Evolutionary conservation across 345 rosid species (phyloP), one percentile per base, ranked within the genome.

Genomic region (Stellera chamaejasme): DNA sequence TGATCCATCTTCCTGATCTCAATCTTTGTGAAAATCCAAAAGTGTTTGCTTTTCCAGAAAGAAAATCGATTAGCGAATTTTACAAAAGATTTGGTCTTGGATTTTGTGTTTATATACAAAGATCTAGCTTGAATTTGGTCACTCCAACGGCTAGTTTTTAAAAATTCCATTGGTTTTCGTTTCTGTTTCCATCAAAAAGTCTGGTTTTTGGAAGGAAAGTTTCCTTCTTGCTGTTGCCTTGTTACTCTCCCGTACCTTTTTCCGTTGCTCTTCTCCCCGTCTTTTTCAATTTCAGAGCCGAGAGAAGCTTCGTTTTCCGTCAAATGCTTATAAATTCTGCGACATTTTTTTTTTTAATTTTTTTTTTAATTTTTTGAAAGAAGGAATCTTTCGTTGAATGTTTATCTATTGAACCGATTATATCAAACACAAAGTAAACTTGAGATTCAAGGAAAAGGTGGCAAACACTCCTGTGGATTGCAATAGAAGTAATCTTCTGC

Each of bases 381-480:
- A 8, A 32, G 9, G 39, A 32, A 32, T 1, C 39, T 32, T 32
- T 32, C 9, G 39, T 8, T 32, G 39, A 32, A 32, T 32, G 39
- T 32, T 32, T 32, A 8, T 32, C 39, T 32, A 32, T 32, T 32
- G 39, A 32, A 5, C 9, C 7, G 39, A 32, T 32, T 8, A 32
- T 32, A 32, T 5, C 39, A 32, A 32, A 32, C 45, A 50, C 28
- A 27, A 52, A 67, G 59, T 47, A 26, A 45, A 0, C 11, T 55
- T 43, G 43, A 39, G n/a, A 45, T 47, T 50, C 56, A 11, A 49
- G 52, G 14, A 54, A 27, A 28, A 10, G 63, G 48, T n/a, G 68
- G 70, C 61, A 70, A 53, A 50, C 84, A 79, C 58, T 76, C 79
- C 28, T 76, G 75, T 15, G 84, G 84, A 54, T 76, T 79, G 10